Percentiles rank a stretch among this genome's conserved stretches.
Evolutionary conservation across 345 rosid species (phyloP).

Genomic region (Cochlearia excelsa): DNA sequence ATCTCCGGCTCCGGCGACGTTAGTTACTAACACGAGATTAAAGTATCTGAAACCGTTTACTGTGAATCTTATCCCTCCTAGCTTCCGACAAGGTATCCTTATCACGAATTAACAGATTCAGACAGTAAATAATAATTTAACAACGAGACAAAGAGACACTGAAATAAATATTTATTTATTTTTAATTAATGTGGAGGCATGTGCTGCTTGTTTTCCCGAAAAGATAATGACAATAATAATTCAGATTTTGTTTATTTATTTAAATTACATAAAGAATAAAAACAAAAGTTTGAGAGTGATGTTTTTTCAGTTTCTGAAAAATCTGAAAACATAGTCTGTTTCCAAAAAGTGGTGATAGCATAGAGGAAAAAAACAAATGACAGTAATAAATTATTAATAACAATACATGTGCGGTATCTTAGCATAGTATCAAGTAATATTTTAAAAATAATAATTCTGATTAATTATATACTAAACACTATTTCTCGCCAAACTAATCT

Average conservation of each 20-base stretch:
- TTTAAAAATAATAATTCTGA: too few species aligned
- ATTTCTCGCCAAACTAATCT: too few species aligned
- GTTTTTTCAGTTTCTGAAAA: conserved; percentile 17
- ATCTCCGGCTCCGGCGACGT: conserved; percentile 97
- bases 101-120: conserved; percentile 4
- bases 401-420: too few species aligned
- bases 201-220: conserved; percentile 29
- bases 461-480: too few species aligned
- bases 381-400: too few species aligned
- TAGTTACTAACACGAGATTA: conserved; percentile 76
- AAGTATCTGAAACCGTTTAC: conserved; percentile 97
- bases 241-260: background rate
- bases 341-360: too few species aligned
- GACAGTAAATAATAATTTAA: conserved; percentile 10
- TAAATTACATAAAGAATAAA: background rate
- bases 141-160: conserved; percentile 15
- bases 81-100: conserved; percentile 89
- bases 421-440: too few species aligned
- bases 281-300: conserved; percentile 19
- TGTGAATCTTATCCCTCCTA: conserved; percentile 84
- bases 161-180: background rate
- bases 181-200: conserved; percentile 15
- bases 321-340: too few species aligned
- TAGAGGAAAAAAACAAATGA: too few species aligned
- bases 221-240: conserved; percentile 21